Conservation (phyloP, 1,139 yeast genomes). For the Zygoascus meyerae region DNA sequence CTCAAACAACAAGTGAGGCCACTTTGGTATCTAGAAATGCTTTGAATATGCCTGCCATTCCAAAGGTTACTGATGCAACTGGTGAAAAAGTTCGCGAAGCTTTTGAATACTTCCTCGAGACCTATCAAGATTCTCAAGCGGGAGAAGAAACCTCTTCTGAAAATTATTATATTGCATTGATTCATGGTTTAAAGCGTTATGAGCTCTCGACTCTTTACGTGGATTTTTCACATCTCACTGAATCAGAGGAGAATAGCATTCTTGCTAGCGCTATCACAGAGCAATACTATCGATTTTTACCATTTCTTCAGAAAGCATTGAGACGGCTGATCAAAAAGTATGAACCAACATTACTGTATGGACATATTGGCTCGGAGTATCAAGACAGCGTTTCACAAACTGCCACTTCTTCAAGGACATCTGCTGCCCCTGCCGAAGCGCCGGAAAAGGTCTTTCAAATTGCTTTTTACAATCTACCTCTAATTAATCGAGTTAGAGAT, state of each 20-base stretch:
- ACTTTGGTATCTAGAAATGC: slow-evolving; percentile 16
- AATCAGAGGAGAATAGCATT: slow-evolving; percentile 57
- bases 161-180: slow-evolving; percentile 66
- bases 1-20: slow-evolving; percentile 14
- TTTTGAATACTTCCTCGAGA: slow-evolving; percentile 78
- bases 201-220: slow-evolving; percentile 77
- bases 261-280: slow-evolving; percentile 85
- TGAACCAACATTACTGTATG: slow-evolving; percentile 66
- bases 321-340: slow-evolving; percentile 64
- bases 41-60: slow-evolving; percentile 39
- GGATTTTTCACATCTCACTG: slow-evolving; percentile 73
- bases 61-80: slow-evolving; percentile 83
- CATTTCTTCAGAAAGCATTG: slow-evolving; percentile 73
- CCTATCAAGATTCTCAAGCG: slow-evolving; percentile 42
- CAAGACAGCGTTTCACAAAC: slow-evolving; percentile 22
- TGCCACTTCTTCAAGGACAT: slow-evolving; percentile 22
- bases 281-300: slow-evolving; percentile 88
- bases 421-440: slow-evolving; percentile 34
- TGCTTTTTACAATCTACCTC: slow-evolving; percentile 81
- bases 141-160: slow-evolving; percentile 38
- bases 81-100: slow-evolving; percentile 92
- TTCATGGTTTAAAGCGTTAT: slow-evolving; percentile 71
- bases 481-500: slow-evolving; percentile 81
- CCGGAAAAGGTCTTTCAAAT: slow-evolving; percentile 80
- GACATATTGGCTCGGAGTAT: slow-evolving; percentile 21